Evolutionary conservation across 495 filamentous ascomycete species (phyloP).

Genomic region (Lichenothelia convexa): DNA sequence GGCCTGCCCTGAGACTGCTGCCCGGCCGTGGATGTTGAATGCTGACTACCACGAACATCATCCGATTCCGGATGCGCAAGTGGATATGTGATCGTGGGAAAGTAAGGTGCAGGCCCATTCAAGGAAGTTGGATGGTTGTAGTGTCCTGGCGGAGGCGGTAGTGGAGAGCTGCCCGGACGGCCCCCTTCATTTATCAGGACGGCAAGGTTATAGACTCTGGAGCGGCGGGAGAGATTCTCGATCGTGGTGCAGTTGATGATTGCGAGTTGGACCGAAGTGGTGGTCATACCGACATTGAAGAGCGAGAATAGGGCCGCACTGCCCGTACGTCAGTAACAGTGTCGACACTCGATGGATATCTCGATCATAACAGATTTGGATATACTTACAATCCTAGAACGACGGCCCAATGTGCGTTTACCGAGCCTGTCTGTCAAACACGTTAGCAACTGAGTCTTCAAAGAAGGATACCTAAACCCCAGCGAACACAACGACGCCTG

Average conservation of each 20-base stretch:
- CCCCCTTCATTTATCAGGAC: too few species aligned
- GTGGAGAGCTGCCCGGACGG: too few species aligned
- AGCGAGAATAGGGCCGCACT: constrained; percentile 51
- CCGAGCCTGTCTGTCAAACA: constrained; percentile 2
- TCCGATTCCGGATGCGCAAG: too few species aligned
- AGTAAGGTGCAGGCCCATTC: too few species aligned
- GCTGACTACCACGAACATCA: too few species aligned
- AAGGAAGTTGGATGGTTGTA: too few species aligned
- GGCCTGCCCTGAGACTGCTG: too few species aligned
- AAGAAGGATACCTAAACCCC: constrained; percentile 1
- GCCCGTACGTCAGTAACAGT: not conserved
- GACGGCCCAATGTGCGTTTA: constrained; percentile 34
- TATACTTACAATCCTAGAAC: constrained; percentile 34
- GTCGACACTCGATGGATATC: constrained; percentile 4
- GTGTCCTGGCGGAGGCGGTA: too few species aligned
- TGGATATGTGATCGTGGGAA: not conserved
- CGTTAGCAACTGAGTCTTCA: constrained; percentile 6
- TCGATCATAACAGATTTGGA: constrained; percentile 3
- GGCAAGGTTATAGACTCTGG: too few species aligned
- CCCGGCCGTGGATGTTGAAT: too few species aligned
- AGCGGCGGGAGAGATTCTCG: constrained; percentile 4
- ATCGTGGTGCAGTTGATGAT: constrained; percentile 4
- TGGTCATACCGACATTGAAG: constrained; percentile 57
- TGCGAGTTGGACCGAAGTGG: constrained; percentile 47
- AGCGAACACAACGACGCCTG: too few species aligned